Evolutionary conservation across 768 basidiomycete genomes (phyloP).

Genomic region (Mycena sanguinolenta): DNA sequence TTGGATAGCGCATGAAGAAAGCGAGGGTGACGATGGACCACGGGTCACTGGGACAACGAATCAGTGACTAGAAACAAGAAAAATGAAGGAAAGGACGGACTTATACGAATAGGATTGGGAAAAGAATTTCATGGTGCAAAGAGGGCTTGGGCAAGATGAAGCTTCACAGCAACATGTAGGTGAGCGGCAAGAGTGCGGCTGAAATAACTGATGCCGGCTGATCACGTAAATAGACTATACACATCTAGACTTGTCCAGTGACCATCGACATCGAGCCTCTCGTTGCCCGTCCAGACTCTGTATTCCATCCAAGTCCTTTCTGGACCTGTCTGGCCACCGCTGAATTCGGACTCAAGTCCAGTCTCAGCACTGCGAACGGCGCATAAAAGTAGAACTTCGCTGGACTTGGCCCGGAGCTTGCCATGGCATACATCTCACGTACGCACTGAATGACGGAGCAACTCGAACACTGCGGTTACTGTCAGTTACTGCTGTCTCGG

Average conservation of each 20-base stretch:
- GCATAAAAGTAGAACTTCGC: neutral
- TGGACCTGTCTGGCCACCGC: neutral
- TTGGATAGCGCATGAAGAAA: slow-evolving; percentile 95
- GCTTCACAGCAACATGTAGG: slow-evolving; percentile 4
- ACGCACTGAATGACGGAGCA: neutral
- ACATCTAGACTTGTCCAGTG: too few species aligned
- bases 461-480: too few species aligned
- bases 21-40: slow-evolving; percentile 94
- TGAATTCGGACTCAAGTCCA: neutral
- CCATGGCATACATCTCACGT: neutral
- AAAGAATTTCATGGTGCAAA: slow-evolving; percentile 64
- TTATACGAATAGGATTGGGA: slow-evolving; percentile 69
- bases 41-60: slow-evolving; percentile 75
- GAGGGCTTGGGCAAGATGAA: neutral
- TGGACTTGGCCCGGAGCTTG: neutral
- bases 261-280: too few species aligned
- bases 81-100: slow-evolving; percentile 47
- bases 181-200: slow-evolving; percentile 9
- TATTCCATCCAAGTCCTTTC: neutral
- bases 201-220: neutral
- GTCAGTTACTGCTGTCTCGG: too few species aligned
- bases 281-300: neutral
- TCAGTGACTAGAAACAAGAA: neutral
- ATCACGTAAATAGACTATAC: slow-evolving; percentile 27
- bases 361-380: too few species aligned